Evolutionary conservation across 306 rosid species (phyloP).

Genomic region (Calophaca sinica): DNA sequence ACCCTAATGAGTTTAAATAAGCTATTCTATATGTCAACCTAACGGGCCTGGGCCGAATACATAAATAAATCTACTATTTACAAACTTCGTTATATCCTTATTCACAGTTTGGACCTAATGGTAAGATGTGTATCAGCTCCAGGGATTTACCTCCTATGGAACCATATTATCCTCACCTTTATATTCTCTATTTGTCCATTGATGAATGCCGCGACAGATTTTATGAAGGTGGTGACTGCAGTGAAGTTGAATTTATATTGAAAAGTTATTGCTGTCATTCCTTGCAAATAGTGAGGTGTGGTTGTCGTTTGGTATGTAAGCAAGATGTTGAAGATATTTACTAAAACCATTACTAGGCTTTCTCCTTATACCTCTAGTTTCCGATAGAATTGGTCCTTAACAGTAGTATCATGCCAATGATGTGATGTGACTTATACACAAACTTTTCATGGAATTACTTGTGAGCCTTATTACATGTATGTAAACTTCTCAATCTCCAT

Average conservation of each 20-base stretch:
- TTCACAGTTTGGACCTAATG: slow-evolving; percentile 26
- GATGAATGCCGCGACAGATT: slow-evolving; percentile 33
- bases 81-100: too few species aligned
- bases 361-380: neutral
- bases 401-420: neutral
- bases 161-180: slow-evolving; percentile 41
- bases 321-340: slow-evolving; percentile 45
- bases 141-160: slow-evolving; percentile 40
- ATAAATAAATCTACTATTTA: too few species aligned
- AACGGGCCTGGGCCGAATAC: too few species aligned
- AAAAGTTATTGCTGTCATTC: slow-evolving; percentile 15
- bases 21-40: too few species aligned
- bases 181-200: slow-evolving; percentile 44
- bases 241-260: slow-evolving; percentile 47
- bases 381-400: neutral
- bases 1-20: too few species aligned
- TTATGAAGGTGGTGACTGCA: slow-evolving; percentile 2
- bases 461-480: slow-evolving; percentile 7
- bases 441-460: neutral
- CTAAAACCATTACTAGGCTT: neutral
- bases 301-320: slow-evolving; percentile 47
- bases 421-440: neutral
- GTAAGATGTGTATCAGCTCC: slow-evolving; percentile 30
- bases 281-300: slow-evolving; percentile 31
- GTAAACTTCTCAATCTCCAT: neutral